phyloP scores from a whole-genome alignment of 257 asterid species.

The Nicotiana otophora region DNA sequence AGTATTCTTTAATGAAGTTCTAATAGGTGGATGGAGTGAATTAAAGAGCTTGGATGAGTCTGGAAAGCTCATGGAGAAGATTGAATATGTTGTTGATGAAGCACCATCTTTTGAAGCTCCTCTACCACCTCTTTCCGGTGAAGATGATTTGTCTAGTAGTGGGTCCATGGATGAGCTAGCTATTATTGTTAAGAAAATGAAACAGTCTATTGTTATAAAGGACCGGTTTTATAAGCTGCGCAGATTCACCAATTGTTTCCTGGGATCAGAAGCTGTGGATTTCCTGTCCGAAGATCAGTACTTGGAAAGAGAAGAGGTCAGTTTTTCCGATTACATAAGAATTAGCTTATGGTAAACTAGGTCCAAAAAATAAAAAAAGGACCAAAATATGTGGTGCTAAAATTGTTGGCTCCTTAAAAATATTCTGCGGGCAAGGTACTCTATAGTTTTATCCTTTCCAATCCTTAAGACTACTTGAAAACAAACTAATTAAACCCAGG shows the following conservation, averaged over 20 bases:
- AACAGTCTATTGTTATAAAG: slow-evolving; percentile 43
- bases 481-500: slow-evolving; percentile 1
- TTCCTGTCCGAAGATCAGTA: slow-evolving; percentile 87
- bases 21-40: slow-evolving; percentile 67
- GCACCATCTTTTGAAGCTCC: slow-evolving; percentile 76
- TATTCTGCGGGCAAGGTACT: neutral
- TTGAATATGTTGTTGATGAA: slow-evolving; percentile 68
- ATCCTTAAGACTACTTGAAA: neutral
- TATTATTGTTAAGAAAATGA: slow-evolving; percentile 73
- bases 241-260: slow-evolving; percentile 55
- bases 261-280: slow-evolving; percentile 81
- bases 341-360: neutral
- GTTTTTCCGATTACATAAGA: neutral
- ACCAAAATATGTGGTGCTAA: neutral
- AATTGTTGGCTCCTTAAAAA: neutral
- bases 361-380: neutral
- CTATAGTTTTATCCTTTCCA: neutral
- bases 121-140: slow-evolving; percentile 91
- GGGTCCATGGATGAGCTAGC: slow-evolving; percentile 86
- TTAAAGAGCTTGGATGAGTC: slow-evolving; percentile 61
- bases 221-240: slow-evolving; percentile 83
- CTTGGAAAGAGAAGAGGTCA: slow-evolving; percentile 76
- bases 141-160: slow-evolving; percentile 71
- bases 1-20: slow-evolving; percentile 76
- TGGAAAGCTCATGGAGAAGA: slow-evolving; percentile 69